A percentile compares a stretch with the other conserved stretches of the same genome.
Conservation (phyloP, 2,329 filamentous ascomycete species). For the Stylonectria norvegica region DNA sequence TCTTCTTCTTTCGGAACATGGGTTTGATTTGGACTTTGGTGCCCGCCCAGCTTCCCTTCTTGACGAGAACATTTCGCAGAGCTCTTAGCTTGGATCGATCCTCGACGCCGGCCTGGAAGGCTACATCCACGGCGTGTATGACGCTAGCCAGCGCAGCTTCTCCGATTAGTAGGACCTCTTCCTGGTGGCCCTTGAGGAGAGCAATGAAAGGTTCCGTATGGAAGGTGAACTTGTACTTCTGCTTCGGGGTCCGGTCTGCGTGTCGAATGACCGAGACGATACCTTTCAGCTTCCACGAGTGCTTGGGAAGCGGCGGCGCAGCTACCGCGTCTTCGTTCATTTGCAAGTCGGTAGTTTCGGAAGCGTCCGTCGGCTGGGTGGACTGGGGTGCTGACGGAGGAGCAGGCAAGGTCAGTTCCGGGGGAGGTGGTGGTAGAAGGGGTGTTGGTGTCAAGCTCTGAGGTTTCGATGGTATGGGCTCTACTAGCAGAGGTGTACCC, state of each 20-base stretch:
- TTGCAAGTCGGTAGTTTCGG: conserved; percentile 28
- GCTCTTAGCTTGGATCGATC: conserved; percentile 82
- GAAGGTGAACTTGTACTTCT: conserved; percentile 99
- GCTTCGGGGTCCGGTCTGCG: conserved; percentile 95
- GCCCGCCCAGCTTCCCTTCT: conserved; percentile 90
- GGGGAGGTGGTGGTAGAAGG: conserved; percentile 31
- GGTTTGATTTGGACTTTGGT: conserved; percentile 99
- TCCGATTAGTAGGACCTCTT: conserved; percentile 91
- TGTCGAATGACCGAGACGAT: conserved; percentile 96
- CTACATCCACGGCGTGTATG: conserved; percentile 78
- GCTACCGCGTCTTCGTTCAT: conserved; percentile 39
- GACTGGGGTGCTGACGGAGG: conserved; percentile 30
- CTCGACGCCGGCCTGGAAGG: conserved; percentile 75
- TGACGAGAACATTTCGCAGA: conserved; percentile 80
- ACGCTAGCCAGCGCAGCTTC: conserved; percentile 87
- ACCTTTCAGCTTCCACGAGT: conserved; percentile 97
- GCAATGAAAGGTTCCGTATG: conserved; percentile 96
- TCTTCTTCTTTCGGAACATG: conserved; percentile 90
- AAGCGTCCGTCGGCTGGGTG: conserved; percentile 30
- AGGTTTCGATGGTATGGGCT: conserved; percentile 32
- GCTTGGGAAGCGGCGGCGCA: conserved; percentile 71
- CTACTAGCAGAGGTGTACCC: conserved; percentile 31
- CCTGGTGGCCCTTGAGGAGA: conserved; percentile 88
- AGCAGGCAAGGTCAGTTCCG: conserved; percentile 28
- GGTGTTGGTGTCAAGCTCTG: conserved; percentile 38